Percentiles rank a stretch among this genome's conserved stretches.
Conservation (phyloP, 768 basidiomycete genomes). For the Naematelia aurantialba region DNA sequence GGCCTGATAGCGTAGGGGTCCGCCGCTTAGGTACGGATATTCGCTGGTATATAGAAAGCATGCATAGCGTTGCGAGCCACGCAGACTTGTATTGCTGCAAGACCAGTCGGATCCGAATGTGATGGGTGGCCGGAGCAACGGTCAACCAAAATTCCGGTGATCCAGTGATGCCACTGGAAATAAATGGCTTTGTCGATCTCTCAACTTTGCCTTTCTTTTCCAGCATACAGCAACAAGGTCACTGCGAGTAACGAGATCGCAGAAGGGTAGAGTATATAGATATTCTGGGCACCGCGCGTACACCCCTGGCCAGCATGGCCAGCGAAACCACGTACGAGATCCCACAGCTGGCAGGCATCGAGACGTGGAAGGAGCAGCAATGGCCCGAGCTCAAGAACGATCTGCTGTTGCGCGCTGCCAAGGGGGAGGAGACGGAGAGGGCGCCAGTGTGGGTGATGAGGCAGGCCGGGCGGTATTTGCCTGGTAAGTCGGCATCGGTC, state of each 20-base stretch:
- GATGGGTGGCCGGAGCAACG: background rate
- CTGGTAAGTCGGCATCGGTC: conserved; percentile 53
- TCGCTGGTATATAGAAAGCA: background rate
- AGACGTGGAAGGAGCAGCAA: conserved; percentile 27
- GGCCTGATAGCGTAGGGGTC: background rate
- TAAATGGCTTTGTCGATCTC: background rate
- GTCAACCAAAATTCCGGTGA: background rate
- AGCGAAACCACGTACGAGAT: conserved; percentile 8
- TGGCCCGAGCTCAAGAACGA: conserved; percentile 66
- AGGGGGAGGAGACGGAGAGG: conserved; percentile 78
- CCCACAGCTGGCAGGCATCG: conserved; percentile 14
- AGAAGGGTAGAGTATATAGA: background rate
- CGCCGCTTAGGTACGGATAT: background rate
- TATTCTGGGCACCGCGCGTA: too few species aligned
- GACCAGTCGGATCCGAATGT: background rate
- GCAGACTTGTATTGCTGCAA: too few species aligned
- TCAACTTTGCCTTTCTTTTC: too few species aligned
- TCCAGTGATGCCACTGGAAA: too few species aligned
- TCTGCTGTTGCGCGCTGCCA: conserved; percentile 78
- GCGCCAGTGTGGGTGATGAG: conserved; percentile 99
- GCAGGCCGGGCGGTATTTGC: conserved; percentile 91
- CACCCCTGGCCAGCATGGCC: background rate
- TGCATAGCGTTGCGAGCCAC: background rate
- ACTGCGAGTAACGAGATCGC: background rate
- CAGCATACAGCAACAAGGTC: too few species aligned